Percentiles rank a stretch among this genome's conserved stretches.
Conservation (phyloP, 495 filamentous ascomycete genomes). For the Trichoderma erinaceum region DNA sequence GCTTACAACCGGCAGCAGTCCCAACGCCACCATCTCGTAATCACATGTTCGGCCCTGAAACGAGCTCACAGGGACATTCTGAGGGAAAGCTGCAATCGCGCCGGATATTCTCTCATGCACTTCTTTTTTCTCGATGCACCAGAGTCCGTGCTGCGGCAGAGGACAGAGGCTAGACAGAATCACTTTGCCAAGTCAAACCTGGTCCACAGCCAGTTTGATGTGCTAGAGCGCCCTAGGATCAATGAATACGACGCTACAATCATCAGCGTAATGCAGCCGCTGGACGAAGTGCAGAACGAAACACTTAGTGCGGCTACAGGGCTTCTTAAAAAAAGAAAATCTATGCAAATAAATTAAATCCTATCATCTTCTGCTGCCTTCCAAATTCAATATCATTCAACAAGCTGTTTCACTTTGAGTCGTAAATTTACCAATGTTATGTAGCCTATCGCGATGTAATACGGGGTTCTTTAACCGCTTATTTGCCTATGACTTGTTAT, state of each 20-base stretch:
- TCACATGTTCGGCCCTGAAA: constrained; percentile 3
- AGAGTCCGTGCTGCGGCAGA: not conserved
- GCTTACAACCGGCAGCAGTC: not conserved
- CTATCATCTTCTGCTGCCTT: too few relatives aligned
- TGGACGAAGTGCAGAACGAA: not conserved
- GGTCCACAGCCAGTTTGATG: not conserved
- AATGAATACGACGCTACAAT: constrained; percentile 6
- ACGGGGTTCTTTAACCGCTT: too few relatives aligned
- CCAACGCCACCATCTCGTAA: not conserved
- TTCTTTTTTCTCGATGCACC: constrained; percentile 5
- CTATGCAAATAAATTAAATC: too few relatives aligned
- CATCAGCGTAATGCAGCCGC: not conserved
- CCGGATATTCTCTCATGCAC: not conserved
- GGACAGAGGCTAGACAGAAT: not conserved
- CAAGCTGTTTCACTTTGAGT: too few relatives aligned
- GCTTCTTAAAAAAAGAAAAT: too few relatives aligned
- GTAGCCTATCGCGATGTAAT: too few relatives aligned
- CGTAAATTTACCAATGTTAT: too few relatives aligned
- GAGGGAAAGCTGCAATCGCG: not conserved
- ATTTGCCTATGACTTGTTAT: too few relatives aligned
- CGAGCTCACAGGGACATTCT: not conserved
- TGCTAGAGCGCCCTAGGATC: not conserved
- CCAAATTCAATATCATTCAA: too few relatives aligned
- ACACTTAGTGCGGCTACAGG: not conserved
- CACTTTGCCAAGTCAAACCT: constrained; percentile 9